Conservation (phyloP, 192 early-diverging fungal species). For the Obelidium mucronatum region DNA sequence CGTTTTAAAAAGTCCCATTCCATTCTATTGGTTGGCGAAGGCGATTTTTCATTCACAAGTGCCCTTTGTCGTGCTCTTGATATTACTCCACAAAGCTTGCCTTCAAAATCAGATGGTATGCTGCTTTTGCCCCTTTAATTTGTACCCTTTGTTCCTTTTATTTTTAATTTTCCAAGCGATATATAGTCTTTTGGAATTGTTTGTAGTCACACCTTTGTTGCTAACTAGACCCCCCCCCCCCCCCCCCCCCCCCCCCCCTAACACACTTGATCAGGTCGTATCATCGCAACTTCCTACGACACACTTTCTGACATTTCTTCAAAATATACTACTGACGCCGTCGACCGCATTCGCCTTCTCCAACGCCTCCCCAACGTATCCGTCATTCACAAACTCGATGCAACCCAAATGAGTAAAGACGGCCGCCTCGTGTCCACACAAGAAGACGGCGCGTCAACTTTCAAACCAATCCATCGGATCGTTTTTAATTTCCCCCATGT, state of each 20-base stretch:
- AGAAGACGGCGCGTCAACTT: not conserved
- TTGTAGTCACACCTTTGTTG: not conserved
- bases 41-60: slow-evolving; percentile 51
- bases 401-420: slow-evolving; percentile 28
- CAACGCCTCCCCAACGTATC: not conserved
- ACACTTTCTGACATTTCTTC: not conserved
- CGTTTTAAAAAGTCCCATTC: slow-evolving; percentile 33
- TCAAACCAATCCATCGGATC: slow-evolving; percentile 36
- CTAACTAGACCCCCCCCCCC: not conserved
- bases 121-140: no score
- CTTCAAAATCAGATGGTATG: not conserved
- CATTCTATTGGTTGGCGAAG: slow-evolving; percentile 56
- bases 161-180: no score
- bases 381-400: slow-evolving; percentile 43
- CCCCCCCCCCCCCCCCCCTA: no score
- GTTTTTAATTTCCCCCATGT: slow-evolving; percentile 56
- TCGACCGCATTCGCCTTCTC: slow-evolving; percentile 1
- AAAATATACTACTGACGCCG: slow-evolving; percentile 16
- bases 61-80: slow-evolving; percentile 41
- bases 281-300: slow-evolving; percentile 33
- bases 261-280: not conserved
- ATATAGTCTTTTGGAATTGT: not conserved
- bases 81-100: not conserved
- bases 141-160: no score
- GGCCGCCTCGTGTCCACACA: not conserved